phyloP scores from a whole-genome alignment of 2,329 filamentous ascomycete species.

The Alternaria solani region DNA sequence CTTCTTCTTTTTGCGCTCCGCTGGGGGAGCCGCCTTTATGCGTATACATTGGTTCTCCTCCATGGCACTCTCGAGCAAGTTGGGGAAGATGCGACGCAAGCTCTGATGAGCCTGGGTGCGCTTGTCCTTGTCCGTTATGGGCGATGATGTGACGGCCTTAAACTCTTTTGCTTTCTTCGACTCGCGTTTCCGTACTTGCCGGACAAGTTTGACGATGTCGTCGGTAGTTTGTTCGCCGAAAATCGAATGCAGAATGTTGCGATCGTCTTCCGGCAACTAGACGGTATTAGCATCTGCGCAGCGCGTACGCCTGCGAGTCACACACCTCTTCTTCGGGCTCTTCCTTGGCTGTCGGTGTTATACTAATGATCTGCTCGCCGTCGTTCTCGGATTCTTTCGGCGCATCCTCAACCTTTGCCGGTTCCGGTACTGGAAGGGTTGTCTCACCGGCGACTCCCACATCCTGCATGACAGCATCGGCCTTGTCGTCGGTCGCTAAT shows the following conservation, averaged over 20 bases:
- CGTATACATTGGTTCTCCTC: conserved; percentile 72
- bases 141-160: conserved; percentile 60
- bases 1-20: conserved; percentile 47
- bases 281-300: conserved; percentile 14
- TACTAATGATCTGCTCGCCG: background rate
- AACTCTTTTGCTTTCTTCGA: conserved; percentile 65
- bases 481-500: conserved; percentile 35
- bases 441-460: conserved; percentile 23
- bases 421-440: conserved; percentile 9
- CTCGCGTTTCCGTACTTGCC: conserved; percentile 62
- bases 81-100: conserved; percentile 81
- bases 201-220: conserved; percentile 64
- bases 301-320: background rate
- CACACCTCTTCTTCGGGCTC: conserved; percentile 27
- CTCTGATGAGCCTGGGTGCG: conserved; percentile 70
- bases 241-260: conserved; percentile 50
- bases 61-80: conserved; percentile 78
- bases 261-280: conserved; percentile 51
- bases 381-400: conserved; percentile 18
- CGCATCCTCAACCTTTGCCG: background rate
- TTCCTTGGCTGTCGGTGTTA: conserved; percentile 12
- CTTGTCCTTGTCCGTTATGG: conserved; percentile 67
- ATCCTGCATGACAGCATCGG: conserved; percentile 28
- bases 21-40: conserved; percentile 59
- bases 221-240: conserved; percentile 62